phyloP scores from a whole-genome alignment of 345 rosid genomes.

The Hypericum perforatum region DNA sequence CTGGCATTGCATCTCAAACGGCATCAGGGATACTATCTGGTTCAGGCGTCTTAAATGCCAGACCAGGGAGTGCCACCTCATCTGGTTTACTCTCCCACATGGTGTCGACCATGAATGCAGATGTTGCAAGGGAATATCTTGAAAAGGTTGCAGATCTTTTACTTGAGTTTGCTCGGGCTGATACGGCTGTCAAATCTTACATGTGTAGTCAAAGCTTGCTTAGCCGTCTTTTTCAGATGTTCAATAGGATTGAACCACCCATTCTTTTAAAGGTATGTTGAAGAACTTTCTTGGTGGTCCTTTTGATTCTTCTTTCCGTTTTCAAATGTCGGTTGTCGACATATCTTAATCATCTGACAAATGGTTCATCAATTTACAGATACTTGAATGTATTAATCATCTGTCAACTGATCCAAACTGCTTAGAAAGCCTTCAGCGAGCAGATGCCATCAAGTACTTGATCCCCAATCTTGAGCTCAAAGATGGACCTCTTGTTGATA shows the following conservation, averaged over 20 bases:
- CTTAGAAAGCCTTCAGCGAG: conserved; percentile 93
- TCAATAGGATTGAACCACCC: conserved; percentile 74
- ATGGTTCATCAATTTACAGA: conserved; percentile 32
- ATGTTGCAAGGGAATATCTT: conserved; percentile 86
- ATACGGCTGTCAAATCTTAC: conserved; percentile 75
- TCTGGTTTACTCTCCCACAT: conserved; percentile 84
- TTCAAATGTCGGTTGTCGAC: not conserved
- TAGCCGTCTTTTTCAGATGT: conserved; percentile 87
- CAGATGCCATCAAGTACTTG: conserved; percentile 85
- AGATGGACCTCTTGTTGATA: conserved; percentile 74
- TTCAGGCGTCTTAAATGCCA: conserved; percentile 94
- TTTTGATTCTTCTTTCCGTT: not conserved
- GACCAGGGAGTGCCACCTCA: conserved; percentile 94
- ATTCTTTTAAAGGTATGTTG: conserved; percentile 73
- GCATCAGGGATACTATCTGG: conserved; percentile 95
- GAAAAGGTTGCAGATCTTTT: conserved; percentile 96
- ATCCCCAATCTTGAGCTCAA: conserved; percentile 92
- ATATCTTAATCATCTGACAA: not conserved
- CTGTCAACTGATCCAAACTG: conserved; percentile 93
- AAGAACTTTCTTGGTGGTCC: conserved; percentile 5
- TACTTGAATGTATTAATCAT: conserved; percentile 74
- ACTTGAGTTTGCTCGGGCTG: conserved; percentile 96
- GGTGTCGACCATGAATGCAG: conserved; percentile 84
- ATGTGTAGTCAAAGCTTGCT: conserved; percentile 96
- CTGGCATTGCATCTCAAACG: conserved; percentile 83